Evolutionary conservation across 2,329 filamentous ascomycete genomes (phyloP).

Genomic region (Phyllosticta paracitricarpa): DNA sequence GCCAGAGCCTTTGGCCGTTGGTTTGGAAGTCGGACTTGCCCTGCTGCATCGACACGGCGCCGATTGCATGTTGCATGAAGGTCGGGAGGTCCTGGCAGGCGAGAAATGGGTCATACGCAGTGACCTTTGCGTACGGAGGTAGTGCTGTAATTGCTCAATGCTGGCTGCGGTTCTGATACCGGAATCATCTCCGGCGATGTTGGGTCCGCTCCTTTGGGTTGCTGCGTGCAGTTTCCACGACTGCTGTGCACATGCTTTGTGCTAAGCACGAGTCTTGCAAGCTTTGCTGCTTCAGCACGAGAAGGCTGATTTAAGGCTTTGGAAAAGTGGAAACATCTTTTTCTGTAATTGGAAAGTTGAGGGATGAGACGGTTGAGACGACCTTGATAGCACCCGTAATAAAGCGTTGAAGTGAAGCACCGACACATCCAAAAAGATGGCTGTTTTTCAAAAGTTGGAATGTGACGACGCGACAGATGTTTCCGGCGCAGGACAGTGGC

Average conservation of each 20-base stretch:
- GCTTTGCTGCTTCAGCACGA: no score
- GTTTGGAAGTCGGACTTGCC: conserved; percentile 73
- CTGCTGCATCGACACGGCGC: conserved; percentile 82
- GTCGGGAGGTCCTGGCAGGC: conserved; percentile 63
- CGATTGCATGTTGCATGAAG: conserved; percentile 84
- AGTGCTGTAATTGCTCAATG: neutral
- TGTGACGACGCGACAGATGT: neutral
- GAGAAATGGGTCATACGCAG: conserved; percentile 90
- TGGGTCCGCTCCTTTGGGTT: neutral
- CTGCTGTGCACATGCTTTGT: no score
- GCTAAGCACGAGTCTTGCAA: no score
- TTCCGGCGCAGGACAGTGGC: neutral
- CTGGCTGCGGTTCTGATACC: neutral
- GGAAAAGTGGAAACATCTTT: no score
- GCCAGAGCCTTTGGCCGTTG: conserved; percentile 57
- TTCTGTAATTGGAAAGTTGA: no score
- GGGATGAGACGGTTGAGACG: no score
- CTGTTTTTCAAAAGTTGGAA: neutral
- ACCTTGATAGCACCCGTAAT: no score
- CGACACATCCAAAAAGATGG: neutral
- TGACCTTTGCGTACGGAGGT: conserved; percentile 61
- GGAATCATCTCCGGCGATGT: neutral
- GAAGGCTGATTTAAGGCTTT: no score
- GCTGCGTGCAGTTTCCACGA: no score
- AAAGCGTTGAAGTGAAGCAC: no score